Conservation (phyloP, 2,329 filamentous ascomycete genomes). For the Penicillium sp. region DNA sequence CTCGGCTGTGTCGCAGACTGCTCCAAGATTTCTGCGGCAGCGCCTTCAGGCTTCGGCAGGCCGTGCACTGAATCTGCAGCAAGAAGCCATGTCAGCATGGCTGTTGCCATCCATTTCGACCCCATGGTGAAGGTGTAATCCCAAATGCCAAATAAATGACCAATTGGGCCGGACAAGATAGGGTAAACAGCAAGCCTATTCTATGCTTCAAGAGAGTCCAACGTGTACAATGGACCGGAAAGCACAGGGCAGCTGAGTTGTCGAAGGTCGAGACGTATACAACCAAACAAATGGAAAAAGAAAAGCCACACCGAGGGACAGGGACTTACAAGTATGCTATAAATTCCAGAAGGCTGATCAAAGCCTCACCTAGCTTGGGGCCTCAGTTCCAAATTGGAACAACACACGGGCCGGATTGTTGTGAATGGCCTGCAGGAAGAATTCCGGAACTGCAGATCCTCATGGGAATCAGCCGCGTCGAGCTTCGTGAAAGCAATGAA, state of each 20-base stretch:
- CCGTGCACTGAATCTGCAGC: constrained; percentile 28
- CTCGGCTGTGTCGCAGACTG: constrained; percentile 15
- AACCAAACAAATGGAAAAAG: constrained; percentile 1
- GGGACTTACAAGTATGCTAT: constrained; percentile 18
- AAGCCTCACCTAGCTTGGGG: constrained; percentile 1
- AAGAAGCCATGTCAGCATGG: constrained; percentile 38
- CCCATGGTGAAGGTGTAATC: background rate
- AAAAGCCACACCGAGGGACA: background rate
- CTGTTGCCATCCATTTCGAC: constrained; percentile 24
- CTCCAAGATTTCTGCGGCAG: constrained; percentile 10
- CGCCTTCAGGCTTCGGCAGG: constrained; percentile 22
- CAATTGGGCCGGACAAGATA: background rate
- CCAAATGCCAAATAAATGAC: background rate
- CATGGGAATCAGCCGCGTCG: constrained; percentile 6
- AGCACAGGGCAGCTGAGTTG: constrained; percentile 4
- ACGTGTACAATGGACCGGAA: constrained; percentile 4
- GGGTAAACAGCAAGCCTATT: background rate
- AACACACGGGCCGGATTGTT: constrained; percentile 13
- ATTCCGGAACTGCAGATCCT: constrained; percentile 19
- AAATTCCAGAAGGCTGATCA: constrained; percentile 10
- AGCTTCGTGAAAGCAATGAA: background rate
- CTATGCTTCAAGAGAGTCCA: constrained; percentile 10
- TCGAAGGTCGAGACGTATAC: constrained; percentile 1
- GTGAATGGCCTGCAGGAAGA: constrained; percentile 13
- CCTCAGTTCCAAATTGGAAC: constrained; percentile 6